Base-by-base conservation (phyloP, 495 filamentous ascomycete species). In the Daldinia concentrica region DNA sequence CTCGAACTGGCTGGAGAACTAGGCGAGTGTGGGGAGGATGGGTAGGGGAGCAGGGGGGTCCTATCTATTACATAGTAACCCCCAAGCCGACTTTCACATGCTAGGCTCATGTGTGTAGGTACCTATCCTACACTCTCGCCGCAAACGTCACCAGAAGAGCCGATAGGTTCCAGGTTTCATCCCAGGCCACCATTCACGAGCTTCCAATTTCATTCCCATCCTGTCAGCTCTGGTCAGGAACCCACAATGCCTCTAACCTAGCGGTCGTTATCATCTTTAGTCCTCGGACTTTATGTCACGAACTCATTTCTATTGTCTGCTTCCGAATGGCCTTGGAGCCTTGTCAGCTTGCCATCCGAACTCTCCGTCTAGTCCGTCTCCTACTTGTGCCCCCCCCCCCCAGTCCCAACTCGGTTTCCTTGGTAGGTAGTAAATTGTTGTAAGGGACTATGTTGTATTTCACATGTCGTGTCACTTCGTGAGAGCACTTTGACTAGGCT, bases 101-200 rank as follows among this genome's bases (percentile, higher is more conserved):
- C 56, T 62, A 73, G 60, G 14, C 57, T 58, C 50, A 4, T 12
- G 12, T 26, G 14, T 51, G 19, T 43, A n/a, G n/a, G n/a, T n/a
- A n/a, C n/a, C n/a, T n/a, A 32, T 52, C 37, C 22, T 66, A 36
- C 34, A 37, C 15, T 32, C 69, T 64, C 34, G 64, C 57, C 65
- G 65, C 55, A 73, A 73, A 73, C 70, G 70, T 73, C 70, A 73
- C 65, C 57, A 69, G 26, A 64, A 39, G 41, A 66, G 65, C 70
- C 70, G 70, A 73, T 52, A 68, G 65, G 70, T 52, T 57, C 65
- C 39, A 66, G 60, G 43, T 73, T 65, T 62, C 39, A 62, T 68
- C 70, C 55, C 62, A 55, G 57, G 64, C 64, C 63, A 51, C 64
- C 69, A 68, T 72, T 72, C 64, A 72, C 48, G 37, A 72, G 61